phyloP scores from a whole-genome alignment of 805 yeast species.

The Candida peoriensis region DNA sequence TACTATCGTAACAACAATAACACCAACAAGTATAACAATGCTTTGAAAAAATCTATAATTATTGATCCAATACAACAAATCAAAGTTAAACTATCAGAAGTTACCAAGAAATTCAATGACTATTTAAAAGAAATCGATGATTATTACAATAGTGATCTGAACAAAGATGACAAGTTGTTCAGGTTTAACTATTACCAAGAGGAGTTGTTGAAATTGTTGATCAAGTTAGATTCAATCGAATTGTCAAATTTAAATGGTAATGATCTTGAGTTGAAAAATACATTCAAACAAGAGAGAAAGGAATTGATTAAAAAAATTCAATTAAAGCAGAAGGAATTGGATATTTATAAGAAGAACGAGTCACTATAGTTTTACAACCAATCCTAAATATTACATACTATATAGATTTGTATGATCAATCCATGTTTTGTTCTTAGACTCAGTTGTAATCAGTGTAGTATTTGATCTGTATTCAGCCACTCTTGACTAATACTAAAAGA shows the following conservation, averaged over 20 bases:
- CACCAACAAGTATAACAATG: too few species aligned
- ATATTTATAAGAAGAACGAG: conserved; percentile 11
- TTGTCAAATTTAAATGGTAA: conserved; percentile 23
- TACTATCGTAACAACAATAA: conserved; percentile 1
- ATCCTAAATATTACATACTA: background rate
- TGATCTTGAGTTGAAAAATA: conserved; percentile 35
- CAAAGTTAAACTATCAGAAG: too few species aligned
- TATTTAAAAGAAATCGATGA: too few species aligned
- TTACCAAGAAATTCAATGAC: too few species aligned
- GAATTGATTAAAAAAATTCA: conserved; percentile 57
- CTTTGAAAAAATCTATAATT: too few species aligned
- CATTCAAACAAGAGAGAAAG: conserved; percentile 55
- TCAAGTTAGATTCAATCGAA: conserved; percentile 64
- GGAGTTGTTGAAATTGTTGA: conserved; percentile 57
- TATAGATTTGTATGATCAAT: background rate
- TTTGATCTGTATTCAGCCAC: too few species aligned
- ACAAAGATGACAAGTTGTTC: background rate
- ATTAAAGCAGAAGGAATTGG: conserved; percentile 12
- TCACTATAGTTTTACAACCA: background rate
- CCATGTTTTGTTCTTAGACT: background rate
- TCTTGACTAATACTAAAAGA: too few species aligned
- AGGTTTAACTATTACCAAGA: conserved; percentile 42
- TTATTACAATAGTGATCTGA: background rate
- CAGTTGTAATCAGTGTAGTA: too few species aligned
- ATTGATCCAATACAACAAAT: too few species aligned